Conservation (phyloP, 164 flowering plant genomes). For the Kalanchoe fedtschenkoi region DNA sequence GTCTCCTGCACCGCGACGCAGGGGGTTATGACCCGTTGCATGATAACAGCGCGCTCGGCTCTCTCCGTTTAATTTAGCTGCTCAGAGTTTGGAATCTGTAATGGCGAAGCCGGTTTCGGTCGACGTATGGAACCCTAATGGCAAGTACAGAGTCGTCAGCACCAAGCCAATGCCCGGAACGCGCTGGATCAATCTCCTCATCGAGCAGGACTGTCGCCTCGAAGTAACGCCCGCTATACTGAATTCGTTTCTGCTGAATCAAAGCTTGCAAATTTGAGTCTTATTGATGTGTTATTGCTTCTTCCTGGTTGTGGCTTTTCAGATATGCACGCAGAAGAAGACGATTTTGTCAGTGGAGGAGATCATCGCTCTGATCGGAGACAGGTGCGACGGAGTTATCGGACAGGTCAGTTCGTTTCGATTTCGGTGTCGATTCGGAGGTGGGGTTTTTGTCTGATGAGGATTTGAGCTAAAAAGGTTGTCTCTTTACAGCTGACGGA, state of each 20-base stretch:
- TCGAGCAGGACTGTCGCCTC: conserved; percentile 79
- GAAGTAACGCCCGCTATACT: conserved; percentile 36
- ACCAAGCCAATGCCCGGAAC: conserved; percentile 97
- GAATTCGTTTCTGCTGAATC: not conserved
- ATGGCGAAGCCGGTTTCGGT: conserved; percentile 89
- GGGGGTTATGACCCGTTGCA: not conserved
- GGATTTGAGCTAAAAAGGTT: not conserved
- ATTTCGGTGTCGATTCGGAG: conserved; percentile 4
- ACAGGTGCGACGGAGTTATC: conserved; percentile 89
- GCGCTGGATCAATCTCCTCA: conserved; percentile 83
- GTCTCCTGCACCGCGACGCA: not conserved
- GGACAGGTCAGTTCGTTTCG: conserved; percentile 51
- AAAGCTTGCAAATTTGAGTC: not conserved
- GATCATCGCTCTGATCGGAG: conserved; percentile 71
- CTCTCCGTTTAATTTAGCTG: not conserved
- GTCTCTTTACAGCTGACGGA: conserved; percentile 54
- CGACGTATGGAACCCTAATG: conserved; percentile 86
- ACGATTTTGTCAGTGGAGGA: conserved; percentile 93
- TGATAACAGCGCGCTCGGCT: conserved; percentile 1
- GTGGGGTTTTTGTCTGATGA: conserved; percentile 1
- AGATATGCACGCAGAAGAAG: conserved; percentile 87
- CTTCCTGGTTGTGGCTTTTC: conserved; percentile 7
- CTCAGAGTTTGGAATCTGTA: not conserved
- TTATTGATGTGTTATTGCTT: no score
- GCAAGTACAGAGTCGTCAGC: conserved; percentile 88